Evolutionary conservation across 2,329 filamentous ascomycete species (phyloP), one percentile per base, ranked within the genome.

Genomic region (Thielaviopsis musarum): DNA sequence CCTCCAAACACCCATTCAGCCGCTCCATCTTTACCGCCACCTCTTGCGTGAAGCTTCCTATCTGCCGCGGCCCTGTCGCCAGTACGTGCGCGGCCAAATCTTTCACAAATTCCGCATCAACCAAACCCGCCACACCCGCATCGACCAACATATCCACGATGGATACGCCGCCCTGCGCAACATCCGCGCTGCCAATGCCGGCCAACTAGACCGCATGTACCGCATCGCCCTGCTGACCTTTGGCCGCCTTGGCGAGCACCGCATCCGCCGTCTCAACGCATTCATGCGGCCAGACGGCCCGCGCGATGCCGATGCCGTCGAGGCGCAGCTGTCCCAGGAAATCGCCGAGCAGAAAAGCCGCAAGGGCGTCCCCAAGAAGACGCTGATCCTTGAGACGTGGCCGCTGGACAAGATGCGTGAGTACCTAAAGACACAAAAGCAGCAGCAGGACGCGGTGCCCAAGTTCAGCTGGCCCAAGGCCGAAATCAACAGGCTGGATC

Each of bases 21-120:
- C 71, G 3, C 65, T 75, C 15, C 74, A 77, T 64, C 68, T 81
- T 54, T 84, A 82, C 67, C 76, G 82, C 59, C 74, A 79, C 61
- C 70, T 84, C 22, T 77, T 84, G 41, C 79, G 82, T 61, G 80
- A 83, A 70, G 71, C 74, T 48, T 76, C 77, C 28, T 85, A 85
- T 66, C 75, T 84, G 2, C 80, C 80, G 1, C 72, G 72, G 2
- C 68, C 75, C 48, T 77, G 77, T 61, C 75, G 74, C 48, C 67
- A 70, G 2, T 74, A 71, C 58, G 69, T 79, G 58, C 66, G 70
- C 53, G 64, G 69, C 6, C 70, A 70, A 38, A 75, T 83, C 53
- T 69, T 70, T 56, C 61, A 64, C 7, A 72, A 73, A 38, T 83
- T 81, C 65, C 73, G 72, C n/a, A 67, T 68, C 2, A 69, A 74